Evolutionary conservation across 495 filamentous ascomycete genomes (phyloP).

Genomic region (Neurospora sp.): DNA sequence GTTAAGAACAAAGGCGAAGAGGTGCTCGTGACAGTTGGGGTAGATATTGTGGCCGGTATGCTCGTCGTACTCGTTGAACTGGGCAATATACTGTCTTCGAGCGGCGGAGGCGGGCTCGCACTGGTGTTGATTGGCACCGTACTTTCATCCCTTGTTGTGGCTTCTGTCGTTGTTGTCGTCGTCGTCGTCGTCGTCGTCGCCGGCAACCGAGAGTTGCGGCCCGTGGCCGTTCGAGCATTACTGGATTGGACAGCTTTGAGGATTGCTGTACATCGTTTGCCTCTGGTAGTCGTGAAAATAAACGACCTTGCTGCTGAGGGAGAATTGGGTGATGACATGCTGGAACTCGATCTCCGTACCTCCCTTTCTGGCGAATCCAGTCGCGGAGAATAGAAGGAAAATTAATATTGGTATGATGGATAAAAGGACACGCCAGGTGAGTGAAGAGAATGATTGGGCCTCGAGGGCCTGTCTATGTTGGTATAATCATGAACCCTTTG

Average conservation of each 20-base stretch:
- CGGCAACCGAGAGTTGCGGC: neutral
- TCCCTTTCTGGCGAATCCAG: conserved; percentile 29
- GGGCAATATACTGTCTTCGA: conserved; percentile 2
- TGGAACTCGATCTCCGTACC: conserved; percentile 12
- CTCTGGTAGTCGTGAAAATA: conserved; percentile 33
- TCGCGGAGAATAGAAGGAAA: conserved; percentile 19
- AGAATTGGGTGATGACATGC: conserved; percentile 22
- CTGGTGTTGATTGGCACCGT: conserved; percentile 4
- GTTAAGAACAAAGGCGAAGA: neutral
- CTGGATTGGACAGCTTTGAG: conserved; percentile 23
- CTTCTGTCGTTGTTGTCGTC: conserved; percentile 3
- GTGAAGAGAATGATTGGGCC: conserved; percentile 15
- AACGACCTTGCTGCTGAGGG: conserved; percentile 22
- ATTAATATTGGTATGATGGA: neutral
- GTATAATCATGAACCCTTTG: conserved; percentile 28
- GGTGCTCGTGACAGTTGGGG: conserved; percentile 9
- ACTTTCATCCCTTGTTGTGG: conserved; percentile 7
- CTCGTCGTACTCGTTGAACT: conserved; percentile 26
- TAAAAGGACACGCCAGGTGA: neutral
- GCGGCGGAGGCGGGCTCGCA: conserved; percentile 3
- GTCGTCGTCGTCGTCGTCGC: conserved; percentile 8
- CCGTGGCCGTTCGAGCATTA: conserved; percentile 5
- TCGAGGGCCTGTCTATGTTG: conserved; percentile 29
- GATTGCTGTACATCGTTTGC: conserved; percentile 38
- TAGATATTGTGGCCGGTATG: conserved; percentile 12